These are phyloP conservation scores for Fusarium pseudonygamai DNA, from an alignment of 2,329 filamentous ascomycete genomes.

Conservation along the genomic window DNA sequence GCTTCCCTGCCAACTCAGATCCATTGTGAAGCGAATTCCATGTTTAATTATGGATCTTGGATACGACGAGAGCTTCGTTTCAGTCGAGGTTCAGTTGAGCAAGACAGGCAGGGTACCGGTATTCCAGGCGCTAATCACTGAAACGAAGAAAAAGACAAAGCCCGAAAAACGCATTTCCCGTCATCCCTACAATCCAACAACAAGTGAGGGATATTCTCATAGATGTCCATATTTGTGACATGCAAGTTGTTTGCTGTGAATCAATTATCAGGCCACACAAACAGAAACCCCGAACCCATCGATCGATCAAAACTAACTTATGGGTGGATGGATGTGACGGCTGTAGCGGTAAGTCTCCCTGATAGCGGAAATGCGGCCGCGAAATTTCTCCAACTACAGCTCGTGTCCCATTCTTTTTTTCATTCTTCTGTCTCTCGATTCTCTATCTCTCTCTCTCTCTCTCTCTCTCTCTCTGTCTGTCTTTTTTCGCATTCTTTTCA, in stretches of 20 bases:
- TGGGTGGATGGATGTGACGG: neutral
- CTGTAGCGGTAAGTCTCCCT: slow-evolving; percentile 1
- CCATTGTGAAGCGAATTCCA: slow-evolving; percentile 7
- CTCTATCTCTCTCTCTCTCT: neutral
- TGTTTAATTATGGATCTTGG: slow-evolving; percentile 26
- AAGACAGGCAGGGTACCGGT: neutral
- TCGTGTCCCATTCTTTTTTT: slow-evolving; percentile 4
- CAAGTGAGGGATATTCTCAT: neutral
- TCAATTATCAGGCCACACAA: neutral
- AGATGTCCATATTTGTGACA: neutral
- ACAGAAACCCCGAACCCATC: neutral
- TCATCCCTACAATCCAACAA: neutral
- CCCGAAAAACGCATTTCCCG: neutral
- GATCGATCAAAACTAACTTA: neutral
- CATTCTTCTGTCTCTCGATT: neutral
- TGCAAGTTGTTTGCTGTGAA: neutral
- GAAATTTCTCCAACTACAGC: neutral
- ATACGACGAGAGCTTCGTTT: slow-evolving; percentile 6
- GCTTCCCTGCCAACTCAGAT: neutral
- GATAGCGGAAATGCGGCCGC: slow-evolving; percentile 9
- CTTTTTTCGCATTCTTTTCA: slow-evolving; percentile 14
- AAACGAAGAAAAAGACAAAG: neutral
- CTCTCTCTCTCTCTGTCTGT: fast-evolving
- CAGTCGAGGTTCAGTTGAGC: neutral
- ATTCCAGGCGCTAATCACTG: neutral